These are phyloP conservation scores for Gymnopilus dilepis DNA, from an alignment of 768 basidiomycete genomes.

Conservation along the genomic window DNA sequence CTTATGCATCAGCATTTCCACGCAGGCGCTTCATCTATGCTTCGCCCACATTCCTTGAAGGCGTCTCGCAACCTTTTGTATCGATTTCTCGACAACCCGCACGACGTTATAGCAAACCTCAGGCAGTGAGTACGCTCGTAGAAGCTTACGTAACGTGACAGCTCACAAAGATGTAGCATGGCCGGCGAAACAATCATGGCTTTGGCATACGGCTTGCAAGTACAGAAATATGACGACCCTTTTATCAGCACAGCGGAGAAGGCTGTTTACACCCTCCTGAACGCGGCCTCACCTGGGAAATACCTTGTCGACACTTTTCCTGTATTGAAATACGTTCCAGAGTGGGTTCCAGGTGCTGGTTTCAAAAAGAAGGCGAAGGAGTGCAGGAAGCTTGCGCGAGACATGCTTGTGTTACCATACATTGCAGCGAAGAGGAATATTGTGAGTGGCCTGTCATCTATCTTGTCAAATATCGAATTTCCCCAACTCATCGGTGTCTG, in stretches of 20 bases:
- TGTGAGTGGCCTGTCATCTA: constrained; percentile 19
- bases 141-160: neutral
- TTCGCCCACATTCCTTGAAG: constrained; percentile 30
- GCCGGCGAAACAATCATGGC: constrained; percentile 41
- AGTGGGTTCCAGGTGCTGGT: constrained; percentile 63
- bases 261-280: constrained; percentile 36
- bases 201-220: constrained; percentile 43
- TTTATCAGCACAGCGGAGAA: constrained; percentile 21
- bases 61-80: constrained; percentile 31
- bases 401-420: constrained; percentile 45
- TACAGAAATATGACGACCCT: constrained; percentile 35
- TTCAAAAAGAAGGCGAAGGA: constrained; percentile 55
- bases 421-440: constrained; percentile 30
- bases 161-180: constrained; percentile 16
- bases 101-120: constrained; percentile 37
- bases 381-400: constrained; percentile 41
- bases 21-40: constrained; percentile 21
- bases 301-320: constrained; percentile 52
- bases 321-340: constrained; percentile 49
- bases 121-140: constrained; percentile 31
- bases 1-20: constrained; percentile 23
- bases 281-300: constrained; percentile 44
- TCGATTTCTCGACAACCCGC: constrained; percentile 38
- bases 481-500: no score
- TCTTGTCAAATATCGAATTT: neutral